Evolutionary conservation across 2,329 filamentous ascomycete species (phyloP).

Genomic region (Fusarium sarcochroum): DNA sequence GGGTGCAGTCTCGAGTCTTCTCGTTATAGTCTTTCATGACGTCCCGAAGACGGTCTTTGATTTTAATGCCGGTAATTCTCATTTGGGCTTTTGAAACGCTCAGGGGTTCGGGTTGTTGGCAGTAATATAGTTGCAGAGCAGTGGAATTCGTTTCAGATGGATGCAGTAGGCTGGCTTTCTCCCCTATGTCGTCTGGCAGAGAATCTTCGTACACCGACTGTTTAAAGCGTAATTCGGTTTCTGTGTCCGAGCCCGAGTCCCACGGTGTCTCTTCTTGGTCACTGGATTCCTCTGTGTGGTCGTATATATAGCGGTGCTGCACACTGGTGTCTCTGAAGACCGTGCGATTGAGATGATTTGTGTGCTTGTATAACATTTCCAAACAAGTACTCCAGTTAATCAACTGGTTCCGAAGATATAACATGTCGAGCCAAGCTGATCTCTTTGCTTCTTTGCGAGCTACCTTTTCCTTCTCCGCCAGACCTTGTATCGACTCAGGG

Average conservation of each 20-base stretch:
- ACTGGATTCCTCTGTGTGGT: neutral
- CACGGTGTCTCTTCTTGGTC: neutral
- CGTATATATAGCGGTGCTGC: neutral
- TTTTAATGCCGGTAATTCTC: neutral
- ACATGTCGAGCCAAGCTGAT: constrained; percentile 10
- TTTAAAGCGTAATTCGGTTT: neutral
- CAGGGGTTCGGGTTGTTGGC: neutral
- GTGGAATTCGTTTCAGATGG: neutral
- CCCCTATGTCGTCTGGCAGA: neutral
- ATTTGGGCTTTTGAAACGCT: neutral
- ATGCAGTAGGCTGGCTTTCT: neutral
- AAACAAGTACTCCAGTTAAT: constrained; percentile 6
- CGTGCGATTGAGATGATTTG: neutral
- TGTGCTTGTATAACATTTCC: neutral
- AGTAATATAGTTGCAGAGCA: neutral
- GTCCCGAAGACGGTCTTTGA: constrained; percentile 1
- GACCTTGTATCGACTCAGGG: neutral
- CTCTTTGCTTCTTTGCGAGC: constrained; percentile 1
- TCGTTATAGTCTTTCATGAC: constrained; percentile 25
- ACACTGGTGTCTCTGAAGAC: neutral
- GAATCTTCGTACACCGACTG: neutral
- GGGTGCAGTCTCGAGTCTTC: constrained; percentile 20
- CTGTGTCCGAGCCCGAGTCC: neutral
- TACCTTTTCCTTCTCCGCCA: neutral
- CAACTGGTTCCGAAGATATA: constrained; percentile 12